phyloP scores from a whole-genome alignment of 2,329 filamentous ascomycete species.

The Clonostachys byssicola region DNA sequence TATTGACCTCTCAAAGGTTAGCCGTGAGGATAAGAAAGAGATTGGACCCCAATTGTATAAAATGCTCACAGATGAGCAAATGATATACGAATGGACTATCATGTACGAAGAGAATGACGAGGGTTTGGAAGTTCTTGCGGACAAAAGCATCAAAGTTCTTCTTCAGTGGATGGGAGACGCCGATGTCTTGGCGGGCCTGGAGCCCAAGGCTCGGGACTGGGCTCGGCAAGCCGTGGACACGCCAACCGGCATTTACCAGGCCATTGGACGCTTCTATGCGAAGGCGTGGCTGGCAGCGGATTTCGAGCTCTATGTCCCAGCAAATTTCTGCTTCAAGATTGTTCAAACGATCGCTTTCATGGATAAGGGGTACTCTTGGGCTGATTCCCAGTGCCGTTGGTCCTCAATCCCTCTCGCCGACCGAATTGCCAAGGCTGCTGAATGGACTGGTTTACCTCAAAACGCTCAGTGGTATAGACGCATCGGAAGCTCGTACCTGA shows the following conservation, averaged over 20 bases:
- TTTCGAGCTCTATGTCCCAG: slow-evolving; percentile 29
- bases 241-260: slow-evolving; percentile 24
- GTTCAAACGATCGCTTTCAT: slow-evolving; percentile 34
- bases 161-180: slow-evolving; percentile 27
- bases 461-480: slow-evolving; percentile 31
- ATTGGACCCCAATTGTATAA: slow-evolving; percentile 24
- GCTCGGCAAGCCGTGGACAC: slow-evolving; percentile 14
- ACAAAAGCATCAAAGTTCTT: slow-evolving; percentile 28
- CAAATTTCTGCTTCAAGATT: slow-evolving; percentile 35
- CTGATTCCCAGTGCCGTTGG: slow-evolving; percentile 28
- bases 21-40: slow-evolving; percentile 19
- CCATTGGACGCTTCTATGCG: slow-evolving; percentile 30
- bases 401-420: slow-evolving; percentile 22
- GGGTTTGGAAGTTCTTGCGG: slow-evolving; percentile 33
- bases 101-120: slow-evolving; percentile 33
- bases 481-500: slow-evolving; percentile 32
- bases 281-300: slow-evolving; percentile 28
- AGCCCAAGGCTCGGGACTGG: slow-evolving; percentile 21
- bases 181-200: slow-evolving; percentile 20
- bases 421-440: slow-evolving; percentile 25
- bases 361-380: slow-evolving; percentile 29
- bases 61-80: slow-evolving; percentile 29
- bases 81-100: slow-evolving; percentile 32
- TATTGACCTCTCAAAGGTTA: slow-evolving; percentile 19
- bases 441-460: slow-evolving; percentile 27